phyloP scores from a whole-genome alignment of 2,329 filamentous ascomycete genomes.

The Botryotinia calthae region DNA sequence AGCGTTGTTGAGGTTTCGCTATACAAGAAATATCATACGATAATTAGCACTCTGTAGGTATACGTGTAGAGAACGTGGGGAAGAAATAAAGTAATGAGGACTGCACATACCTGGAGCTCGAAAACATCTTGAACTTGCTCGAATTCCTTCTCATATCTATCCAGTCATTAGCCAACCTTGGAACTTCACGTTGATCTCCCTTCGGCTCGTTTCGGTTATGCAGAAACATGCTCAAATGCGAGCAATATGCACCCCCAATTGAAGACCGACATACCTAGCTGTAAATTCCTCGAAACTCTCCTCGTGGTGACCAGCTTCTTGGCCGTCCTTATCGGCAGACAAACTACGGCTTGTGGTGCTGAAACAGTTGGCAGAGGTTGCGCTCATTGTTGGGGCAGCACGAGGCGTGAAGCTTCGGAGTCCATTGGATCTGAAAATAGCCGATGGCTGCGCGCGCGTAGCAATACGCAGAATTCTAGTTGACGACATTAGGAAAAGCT shows the following conservation, averaged over 20 bases:
- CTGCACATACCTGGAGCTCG: constrained; percentile 84
- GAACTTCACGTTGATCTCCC: constrained; percentile 39
- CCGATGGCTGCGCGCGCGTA: constrained; percentile 59
- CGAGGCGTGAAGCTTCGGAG: constrained; percentile 56
- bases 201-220: constrained; percentile 26
- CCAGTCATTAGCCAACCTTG: constrained; percentile 39
- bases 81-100: background rate
- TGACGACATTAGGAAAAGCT: constrained; percentile 57
- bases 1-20: constrained; percentile 98
- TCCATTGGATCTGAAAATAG: constrained; percentile 63
- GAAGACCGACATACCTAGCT: constrained; percentile 67
- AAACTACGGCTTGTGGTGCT: constrained; percentile 55
- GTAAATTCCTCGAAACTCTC: constrained; percentile 99
- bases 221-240: constrained; percentile 29
- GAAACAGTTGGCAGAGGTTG: constrained; percentile 54
- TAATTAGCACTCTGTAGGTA: constrained; percentile 31
- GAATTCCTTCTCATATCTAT: constrained; percentile 99
- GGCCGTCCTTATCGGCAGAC: constrained; percentile 52
- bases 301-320: constrained; percentile 66
- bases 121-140: constrained; percentile 97
- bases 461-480: constrained; percentile 68
- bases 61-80: constrained; percentile 4
- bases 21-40: constrained; percentile 31
- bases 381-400: constrained; percentile 49
- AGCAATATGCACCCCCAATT: constrained; percentile 28